Evolutionary conservation across 306 rosid genomes (phyloP).

Genomic region (Purshia tridentata): DNA sequence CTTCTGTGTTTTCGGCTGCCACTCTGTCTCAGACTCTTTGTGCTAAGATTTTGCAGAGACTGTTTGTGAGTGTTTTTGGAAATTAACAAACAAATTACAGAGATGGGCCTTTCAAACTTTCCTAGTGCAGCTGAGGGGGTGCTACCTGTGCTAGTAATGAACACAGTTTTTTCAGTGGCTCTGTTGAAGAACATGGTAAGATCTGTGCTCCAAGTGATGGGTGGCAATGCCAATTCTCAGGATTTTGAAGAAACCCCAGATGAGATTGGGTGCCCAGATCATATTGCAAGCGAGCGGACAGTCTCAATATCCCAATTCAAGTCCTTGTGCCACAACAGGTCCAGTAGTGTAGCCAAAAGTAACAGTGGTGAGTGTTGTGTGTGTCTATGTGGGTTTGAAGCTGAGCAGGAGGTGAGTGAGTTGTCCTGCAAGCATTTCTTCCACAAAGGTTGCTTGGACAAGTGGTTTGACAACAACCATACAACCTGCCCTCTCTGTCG

Average conservation of each 20-base stretch:
- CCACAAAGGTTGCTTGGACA: constrained; percentile 68
- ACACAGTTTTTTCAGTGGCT: constrained; percentile 55
- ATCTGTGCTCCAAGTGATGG: constrained; percentile 49
- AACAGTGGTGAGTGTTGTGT: constrained; percentile 58
- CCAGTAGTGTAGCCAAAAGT: background rate
- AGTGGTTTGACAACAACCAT: constrained; percentile 70
- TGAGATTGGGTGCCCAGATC: constrained; percentile 4
- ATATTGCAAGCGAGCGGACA: constrained; percentile 38
- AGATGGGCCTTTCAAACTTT: constrained; percentile 77
- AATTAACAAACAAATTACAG: too few relatives aligned
- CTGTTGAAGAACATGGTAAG: constrained; percentile 62
- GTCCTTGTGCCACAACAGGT: constrained; percentile 32
- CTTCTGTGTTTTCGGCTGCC: too few relatives aligned
- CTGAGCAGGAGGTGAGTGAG: constrained; percentile 68
- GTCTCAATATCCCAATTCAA: constrained; percentile 56
- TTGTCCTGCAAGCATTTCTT: constrained; percentile 81
- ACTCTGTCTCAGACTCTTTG: too few relatives aligned
- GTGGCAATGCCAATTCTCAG: constrained; percentile 21
- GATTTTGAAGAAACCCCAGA: constrained; percentile 33
- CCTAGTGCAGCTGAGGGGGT: constrained; percentile 56
- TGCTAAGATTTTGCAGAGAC: too few relatives aligned
- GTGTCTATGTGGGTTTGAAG: constrained; percentile 69
- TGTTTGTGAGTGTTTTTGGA: too few relatives aligned
- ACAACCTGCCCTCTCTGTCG: constrained; percentile 79
- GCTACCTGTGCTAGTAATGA: constrained; percentile 57